Base-by-base conservation (phyloP, 129 eudicot genomes). In the Tagetes erecta region DNA sequence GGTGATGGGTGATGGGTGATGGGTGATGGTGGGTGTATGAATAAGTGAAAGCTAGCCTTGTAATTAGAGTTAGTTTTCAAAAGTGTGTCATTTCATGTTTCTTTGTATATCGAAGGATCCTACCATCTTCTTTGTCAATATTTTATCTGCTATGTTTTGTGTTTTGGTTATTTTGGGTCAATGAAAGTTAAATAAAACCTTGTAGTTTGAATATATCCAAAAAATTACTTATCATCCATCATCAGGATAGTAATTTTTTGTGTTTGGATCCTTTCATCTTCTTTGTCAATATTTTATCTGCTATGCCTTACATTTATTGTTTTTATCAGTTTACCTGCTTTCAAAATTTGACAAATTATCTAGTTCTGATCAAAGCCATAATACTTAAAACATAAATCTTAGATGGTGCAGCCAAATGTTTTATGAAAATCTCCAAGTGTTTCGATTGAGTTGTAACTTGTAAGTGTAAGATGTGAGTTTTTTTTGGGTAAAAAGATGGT, bases 21-120 rank as follows among this genome's bases (percentile, higher is more conserved):
- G 27, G 27, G 27, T 20, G 20, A 1, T 45, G 53, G 52, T 27
- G 8, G 53, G 55, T 10, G 53, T 77, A 68, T 56, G 81, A 77
- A 77, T 77, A 77, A 77, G 69, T 56, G 68, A 41, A 67, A 76
- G 55, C 52, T 67, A 67, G 74, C 67, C 42, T 47, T 47, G 52
- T 8, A 55, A 27, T 36, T 13, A 44, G 31, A 68, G 75, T 58
- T 68, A 3, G 75, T 77, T 77, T 77, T 68, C n/a, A 33, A 67
- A 50, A 56, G 74, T 46, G 27, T 47, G 68, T 67, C 49, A 46
- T 57, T 77, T 69, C 50, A 10, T n/a, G 69, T 57, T 68, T 77
- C 36, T 14, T 45, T 53, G 79, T 75, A 75, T 41, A 51, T 38
- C 38, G 68, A 44, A 11, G 45, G 8, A 6, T 10, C 12, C 27